These are phyloP conservation scores for Balamuthia mandrillaris DNA, from an alignment of 208 protist species.

Conservation along the genomic window DNA sequence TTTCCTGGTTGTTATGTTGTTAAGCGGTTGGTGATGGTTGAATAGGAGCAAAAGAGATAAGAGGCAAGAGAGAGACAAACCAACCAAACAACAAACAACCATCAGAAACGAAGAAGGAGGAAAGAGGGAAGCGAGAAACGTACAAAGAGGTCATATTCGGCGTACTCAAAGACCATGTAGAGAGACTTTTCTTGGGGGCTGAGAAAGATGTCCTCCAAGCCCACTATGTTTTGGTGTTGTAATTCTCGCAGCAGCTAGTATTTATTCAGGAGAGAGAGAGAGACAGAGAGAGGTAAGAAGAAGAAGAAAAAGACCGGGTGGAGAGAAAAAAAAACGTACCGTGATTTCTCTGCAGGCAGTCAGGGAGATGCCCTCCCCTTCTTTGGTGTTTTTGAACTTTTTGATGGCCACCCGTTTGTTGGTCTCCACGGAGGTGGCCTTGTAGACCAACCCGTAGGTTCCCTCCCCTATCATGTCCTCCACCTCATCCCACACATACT, in stretches of 20 bases:
- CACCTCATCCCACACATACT: constrained; percentile 21
- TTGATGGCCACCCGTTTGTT: constrained; percentile 59
- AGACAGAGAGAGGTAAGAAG: too few species aligned
- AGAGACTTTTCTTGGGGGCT: constrained; percentile 50
- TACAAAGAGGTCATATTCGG: constrained; percentile 70
- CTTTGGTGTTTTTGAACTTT: constrained; percentile 60
- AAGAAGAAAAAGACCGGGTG: not conserved
- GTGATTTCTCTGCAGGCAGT: constrained; percentile 60
- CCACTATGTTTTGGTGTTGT: constrained; percentile 59
- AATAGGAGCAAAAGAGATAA: too few species aligned
- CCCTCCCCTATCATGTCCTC: constrained; percentile 57
- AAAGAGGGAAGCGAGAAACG: not conserved
- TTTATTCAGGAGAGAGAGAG: too few species aligned
- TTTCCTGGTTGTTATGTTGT: constrained; percentile 42
- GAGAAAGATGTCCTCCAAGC: constrained; percentile 53
- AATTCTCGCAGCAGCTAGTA: constrained; percentile 65
- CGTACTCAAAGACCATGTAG: constrained; percentile 71
- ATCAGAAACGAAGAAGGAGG: too few species aligned
- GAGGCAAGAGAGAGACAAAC: too few species aligned
- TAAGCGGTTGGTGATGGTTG: not conserved
- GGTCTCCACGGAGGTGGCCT: constrained; percentile 14
- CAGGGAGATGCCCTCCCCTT: constrained; percentile 61
- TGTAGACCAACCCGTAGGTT: constrained; percentile 64
- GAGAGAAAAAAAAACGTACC: not conserved
- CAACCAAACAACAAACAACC: too few species aligned